Conservation (phyloP, 345 rosid genomes). For the Orychophragmus violaceus region DNA sequence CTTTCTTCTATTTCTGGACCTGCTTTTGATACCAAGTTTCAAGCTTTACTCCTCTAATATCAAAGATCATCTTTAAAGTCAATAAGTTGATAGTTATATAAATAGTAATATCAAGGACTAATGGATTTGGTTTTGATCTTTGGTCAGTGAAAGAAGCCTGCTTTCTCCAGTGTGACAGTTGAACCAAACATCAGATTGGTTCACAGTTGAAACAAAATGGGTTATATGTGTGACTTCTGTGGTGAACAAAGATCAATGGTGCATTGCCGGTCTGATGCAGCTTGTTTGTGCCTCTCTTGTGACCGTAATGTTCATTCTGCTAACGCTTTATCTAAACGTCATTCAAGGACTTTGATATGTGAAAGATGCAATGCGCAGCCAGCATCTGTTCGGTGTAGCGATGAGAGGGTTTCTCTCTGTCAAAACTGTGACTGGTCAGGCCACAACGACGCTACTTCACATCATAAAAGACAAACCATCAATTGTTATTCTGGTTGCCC, state of each 20-base stretch:
- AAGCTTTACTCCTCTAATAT: background rate
- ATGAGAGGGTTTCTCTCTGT: conserved; percentile 70
- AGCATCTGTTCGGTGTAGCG: conserved; percentile 58
- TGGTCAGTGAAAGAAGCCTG: conserved; percentile 15
- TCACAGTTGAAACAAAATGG: conserved; percentile 45
- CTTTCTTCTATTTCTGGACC: background rate
- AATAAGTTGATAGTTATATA: background rate
- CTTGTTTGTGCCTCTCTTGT: conserved; percentile 83
- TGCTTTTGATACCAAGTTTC: conserved; percentile 9
- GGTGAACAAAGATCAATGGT: conserved; percentile 81
- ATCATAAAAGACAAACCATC: conserved; percentile 68
- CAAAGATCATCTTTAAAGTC: background rate
- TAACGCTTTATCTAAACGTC: conserved; percentile 84
- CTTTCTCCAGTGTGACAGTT: conserved; percentile 5
- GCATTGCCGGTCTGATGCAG: conserved; percentile 87
- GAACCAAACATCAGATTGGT: conserved; percentile 17
- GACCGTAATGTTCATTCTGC: conserved; percentile 92
- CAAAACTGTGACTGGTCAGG: conserved; percentile 88
- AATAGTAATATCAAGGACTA: background rate
- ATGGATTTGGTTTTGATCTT: background rate
- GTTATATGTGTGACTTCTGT: conserved; percentile 85
- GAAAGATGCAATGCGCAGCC: conserved; percentile 84
- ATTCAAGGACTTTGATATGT: conserved; percentile 73
- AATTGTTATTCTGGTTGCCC: conserved; percentile 86
- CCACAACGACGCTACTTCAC: conserved; percentile 48